phyloP scores from a whole-genome alignment of 768 basidiomycete species.

The Mycena capillaripes region DNA sequence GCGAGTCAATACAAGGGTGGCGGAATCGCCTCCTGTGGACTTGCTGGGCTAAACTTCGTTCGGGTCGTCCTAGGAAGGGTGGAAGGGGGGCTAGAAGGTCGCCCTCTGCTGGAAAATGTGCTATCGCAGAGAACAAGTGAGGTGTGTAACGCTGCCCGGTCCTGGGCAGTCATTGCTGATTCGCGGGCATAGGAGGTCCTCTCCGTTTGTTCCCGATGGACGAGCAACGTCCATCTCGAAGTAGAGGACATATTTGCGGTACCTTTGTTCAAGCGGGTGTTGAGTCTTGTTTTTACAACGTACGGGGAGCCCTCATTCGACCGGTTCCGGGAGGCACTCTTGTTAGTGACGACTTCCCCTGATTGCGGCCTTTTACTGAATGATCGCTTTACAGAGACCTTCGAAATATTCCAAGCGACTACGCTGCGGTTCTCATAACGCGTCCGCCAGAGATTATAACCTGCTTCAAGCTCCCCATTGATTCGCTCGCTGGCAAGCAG shows the following conservation, averaged over 20 bases:
- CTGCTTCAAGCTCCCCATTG: slow-evolving; percentile 58
- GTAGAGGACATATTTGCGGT: slow-evolving; percentile 62
- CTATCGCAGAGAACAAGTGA: slow-evolving; percentile 50
- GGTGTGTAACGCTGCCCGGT: slow-evolving; percentile 43
- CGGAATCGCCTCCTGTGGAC: slow-evolving; percentile 70
- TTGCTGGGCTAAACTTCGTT: slow-evolving; percentile 77
- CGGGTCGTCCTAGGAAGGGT: slow-evolving; percentile 61
- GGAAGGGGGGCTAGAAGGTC: slow-evolving; percentile 44
- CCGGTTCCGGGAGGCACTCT: slow-evolving; percentile 52
- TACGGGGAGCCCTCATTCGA: slow-evolving; percentile 53
- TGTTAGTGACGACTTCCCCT: slow-evolving; percentile 35
- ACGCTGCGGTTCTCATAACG: slow-evolving; percentile 68
- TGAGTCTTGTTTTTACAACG: slow-evolving; percentile 51
- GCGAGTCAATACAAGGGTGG: slow-evolving; percentile 69
- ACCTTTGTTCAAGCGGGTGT: slow-evolving; percentile 62
- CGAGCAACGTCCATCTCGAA: slow-evolving; percentile 65
- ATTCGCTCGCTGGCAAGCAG: slow-evolving; percentile 24
- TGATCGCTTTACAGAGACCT: slow-evolving; percentile 37
- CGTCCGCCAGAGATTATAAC: slow-evolving; percentile 80
- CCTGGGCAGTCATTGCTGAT: background rate
- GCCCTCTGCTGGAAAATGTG: slow-evolving; percentile 49
- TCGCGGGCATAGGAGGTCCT: slow-evolving; percentile 62
- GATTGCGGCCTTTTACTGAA: background rate
- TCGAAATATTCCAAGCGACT: slow-evolving; percentile 39
- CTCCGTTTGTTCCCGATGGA: slow-evolving; percentile 70